Evolutionary conservation across 768 basidiomycete genomes (phyloP).

Genomic region (Nevesoporus exiguus): DNA sequence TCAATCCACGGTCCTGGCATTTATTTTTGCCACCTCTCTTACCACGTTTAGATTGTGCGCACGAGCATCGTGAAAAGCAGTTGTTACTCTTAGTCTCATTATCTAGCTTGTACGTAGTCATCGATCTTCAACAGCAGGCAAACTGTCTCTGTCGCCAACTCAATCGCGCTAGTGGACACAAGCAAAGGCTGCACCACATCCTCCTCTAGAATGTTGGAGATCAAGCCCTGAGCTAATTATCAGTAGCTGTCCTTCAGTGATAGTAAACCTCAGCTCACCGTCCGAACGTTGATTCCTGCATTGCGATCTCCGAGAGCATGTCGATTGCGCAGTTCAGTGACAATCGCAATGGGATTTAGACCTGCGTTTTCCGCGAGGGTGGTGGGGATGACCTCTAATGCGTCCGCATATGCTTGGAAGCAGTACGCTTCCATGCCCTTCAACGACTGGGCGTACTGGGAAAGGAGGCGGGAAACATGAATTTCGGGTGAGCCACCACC

Average conservation of each 20-base stretch:
- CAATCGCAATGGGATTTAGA: conserved; percentile 95
- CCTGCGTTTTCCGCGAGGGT: conserved; percentile 99
- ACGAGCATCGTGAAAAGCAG: not conserved
- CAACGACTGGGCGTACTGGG: conserved; percentile 87
- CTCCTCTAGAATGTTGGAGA: conserved; percentile 96
- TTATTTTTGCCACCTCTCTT: conserved; percentile 19
- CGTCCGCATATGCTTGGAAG: conserved; percentile 97
- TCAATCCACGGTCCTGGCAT: conserved; percentile 77
- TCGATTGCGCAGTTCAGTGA: conserved; percentile 94
- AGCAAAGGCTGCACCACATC: conserved; percentile 95
- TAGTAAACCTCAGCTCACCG: conserved; percentile 47
- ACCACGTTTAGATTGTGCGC: not conserved
- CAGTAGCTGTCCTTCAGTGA: not conserved
- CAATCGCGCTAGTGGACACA: conserved; percentile 92
- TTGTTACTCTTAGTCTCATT: conserved; percentile 12
- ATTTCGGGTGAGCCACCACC: conserved; percentile 99
- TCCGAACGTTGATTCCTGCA: conserved; percentile 97
- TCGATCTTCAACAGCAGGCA: conserved; percentile 94
- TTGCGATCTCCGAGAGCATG: conserved; percentile 93
- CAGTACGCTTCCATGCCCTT: conserved; percentile 99
- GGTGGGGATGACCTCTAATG: conserved; percentile 95
- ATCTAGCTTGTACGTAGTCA: conserved; percentile 83
- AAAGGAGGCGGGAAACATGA: conserved; percentile 87
- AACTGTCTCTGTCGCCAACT: conserved; percentile 97
- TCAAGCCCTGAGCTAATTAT: conserved; percentile 64